Percentiles rank a stretch among this genome's conserved stretches.
Evolutionary conservation across 106 monocot species (phyloP).

Genomic region (Dendrobium chrysotoxum): DNA sequence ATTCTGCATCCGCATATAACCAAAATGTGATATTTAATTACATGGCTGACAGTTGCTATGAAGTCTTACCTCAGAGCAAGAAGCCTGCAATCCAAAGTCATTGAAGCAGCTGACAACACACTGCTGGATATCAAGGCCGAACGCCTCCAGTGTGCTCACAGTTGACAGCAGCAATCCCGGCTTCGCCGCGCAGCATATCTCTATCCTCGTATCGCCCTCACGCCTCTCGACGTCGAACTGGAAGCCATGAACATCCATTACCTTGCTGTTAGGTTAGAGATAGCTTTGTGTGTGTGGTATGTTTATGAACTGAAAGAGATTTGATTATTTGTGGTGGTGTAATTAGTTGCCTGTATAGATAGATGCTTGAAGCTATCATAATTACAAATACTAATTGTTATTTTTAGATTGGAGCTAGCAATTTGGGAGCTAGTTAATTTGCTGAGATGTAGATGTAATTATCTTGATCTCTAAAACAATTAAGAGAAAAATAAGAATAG

Average conservation of each 20-base stretch:
- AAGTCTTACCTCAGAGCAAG: conserved; percentile 68
- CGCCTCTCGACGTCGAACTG: conserved; percentile 91
- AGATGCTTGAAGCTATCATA: too few relatives aligned
- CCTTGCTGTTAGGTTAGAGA: background rate
- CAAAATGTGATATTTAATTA: too few relatives aligned
- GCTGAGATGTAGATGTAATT: too few relatives aligned
- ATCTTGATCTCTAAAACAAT: too few relatives aligned
- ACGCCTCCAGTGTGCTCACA: conserved; percentile 69
- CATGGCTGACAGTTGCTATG: background rate
- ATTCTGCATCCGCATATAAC: background rate
- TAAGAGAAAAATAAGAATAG: too few relatives aligned
- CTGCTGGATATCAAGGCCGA: conserved; percentile 87
- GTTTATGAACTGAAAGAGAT: too few relatives aligned
- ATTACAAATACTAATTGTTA: too few relatives aligned
- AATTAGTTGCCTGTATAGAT: too few relatives aligned
- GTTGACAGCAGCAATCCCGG: conserved; percentile 82
- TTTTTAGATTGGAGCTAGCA: too few relatives aligned
- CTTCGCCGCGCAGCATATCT: conserved; percentile 77
- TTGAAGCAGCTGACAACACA: conserved; percentile 96
- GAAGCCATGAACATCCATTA: background rate
- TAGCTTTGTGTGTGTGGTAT: too few relatives aligned
- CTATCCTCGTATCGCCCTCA: conserved; percentile 60
- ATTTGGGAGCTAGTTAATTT: too few relatives aligned
- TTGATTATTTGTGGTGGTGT: too few relatives aligned
- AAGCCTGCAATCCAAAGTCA: conserved; percentile 96